Conservation (phyloP, 495 filamentous ascomycete species). For the Cercophora scortea region DNA sequence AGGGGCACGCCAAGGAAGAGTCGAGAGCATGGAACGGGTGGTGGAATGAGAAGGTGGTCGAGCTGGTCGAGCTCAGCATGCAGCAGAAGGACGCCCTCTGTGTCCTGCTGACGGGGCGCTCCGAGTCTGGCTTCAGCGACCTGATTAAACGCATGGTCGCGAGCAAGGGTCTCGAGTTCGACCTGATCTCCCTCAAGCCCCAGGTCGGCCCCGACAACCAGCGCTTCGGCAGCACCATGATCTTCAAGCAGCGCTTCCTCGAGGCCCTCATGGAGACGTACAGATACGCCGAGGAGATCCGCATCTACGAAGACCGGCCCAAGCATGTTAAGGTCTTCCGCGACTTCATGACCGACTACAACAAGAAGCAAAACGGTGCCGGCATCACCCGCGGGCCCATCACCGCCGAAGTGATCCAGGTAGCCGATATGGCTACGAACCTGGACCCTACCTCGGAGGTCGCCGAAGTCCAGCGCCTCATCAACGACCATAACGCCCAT, state of each 20-base stretch:
- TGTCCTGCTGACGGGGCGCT: conserved; percentile 83
- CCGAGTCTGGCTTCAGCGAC: conserved; percentile 64
- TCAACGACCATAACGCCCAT: conserved; percentile 85
- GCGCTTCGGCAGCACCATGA: conserved; percentile 68
- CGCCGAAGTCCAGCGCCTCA: conserved; percentile 77
- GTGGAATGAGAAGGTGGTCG: conserved; percentile 94
- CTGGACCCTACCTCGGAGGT: conserved; percentile 83
- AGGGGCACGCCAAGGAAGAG: conserved; percentile 78
- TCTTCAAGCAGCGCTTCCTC: conserved; percentile 81
- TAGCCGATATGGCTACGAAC: conserved; percentile 62
- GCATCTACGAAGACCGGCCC: conserved; percentile 54
- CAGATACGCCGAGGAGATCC: conserved; percentile 69
- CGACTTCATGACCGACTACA: conserved; percentile 69
- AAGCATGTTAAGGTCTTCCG: conserved; percentile 71
- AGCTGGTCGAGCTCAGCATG: conserved; percentile 74
- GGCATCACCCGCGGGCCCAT: conserved; percentile 50
- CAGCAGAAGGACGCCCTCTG: conserved; percentile 80
- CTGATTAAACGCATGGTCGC: conserved; percentile 76
- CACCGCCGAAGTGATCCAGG: conserved; percentile 75
- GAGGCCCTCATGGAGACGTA: conserved; percentile 78
- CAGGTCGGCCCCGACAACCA: conserved; percentile 69
- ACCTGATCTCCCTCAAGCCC: conserved; percentile 86
- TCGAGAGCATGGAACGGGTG: conserved; percentile 79
- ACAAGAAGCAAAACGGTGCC: conserved; percentile 39
- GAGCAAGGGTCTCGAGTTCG: conserved; percentile 75